Evolutionary conservation across 805 yeast genomes (phyloP), one percentile per base, ranked within the genome.

Genomic region (Ogataea parapolymorpha): DNA sequence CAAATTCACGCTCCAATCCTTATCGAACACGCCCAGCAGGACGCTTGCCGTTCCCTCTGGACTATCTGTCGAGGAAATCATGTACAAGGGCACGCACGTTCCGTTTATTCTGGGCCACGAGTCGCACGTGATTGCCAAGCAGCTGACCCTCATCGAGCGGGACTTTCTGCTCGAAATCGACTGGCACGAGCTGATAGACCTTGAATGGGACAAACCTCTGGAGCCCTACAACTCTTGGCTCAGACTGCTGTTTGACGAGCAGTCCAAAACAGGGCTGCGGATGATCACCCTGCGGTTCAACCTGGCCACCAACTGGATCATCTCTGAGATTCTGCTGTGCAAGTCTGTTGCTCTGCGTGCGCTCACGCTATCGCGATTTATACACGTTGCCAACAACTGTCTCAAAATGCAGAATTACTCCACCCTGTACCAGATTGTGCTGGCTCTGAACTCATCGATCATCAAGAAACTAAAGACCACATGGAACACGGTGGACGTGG

Each of bases 261-360:
- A 44, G 4, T 41, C 44, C 9, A 56, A 54, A 39, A 46, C 81
- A n/a, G 96, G 97, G 0, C 80, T 89, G 26, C 87, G 86, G 48
- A 65, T 91, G 35, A 88, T 87, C 10, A 80, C 88, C 28, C 74
- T 95, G 0, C 70, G 99, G 45, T 93, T 90, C 70, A 90, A 91
- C 57, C 66, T 91, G 44, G 81, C 86, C 67, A 90, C 86, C 6
- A 87, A 86, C 53, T 91, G 98, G 98, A 80, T 90, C 29, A 79
- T 86, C 25, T 86, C 96, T 0, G 96, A 91, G 65, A 77, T 93
- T 41, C 61, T 88, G 12, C 66, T 91, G 45, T 87, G 96, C 8
- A 71, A 70, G 41, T 67, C 72, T 31, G 68, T 75, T 18, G 69
- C 67, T 3, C 76, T 86, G 50, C 71, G 91, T 49, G 77, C 80